These are phyloP conservation scores for Rhinocladiella similis DNA, from an alignment of 2,329 filamentous ascomycete species.

Conservation along the genomic window DNA sequence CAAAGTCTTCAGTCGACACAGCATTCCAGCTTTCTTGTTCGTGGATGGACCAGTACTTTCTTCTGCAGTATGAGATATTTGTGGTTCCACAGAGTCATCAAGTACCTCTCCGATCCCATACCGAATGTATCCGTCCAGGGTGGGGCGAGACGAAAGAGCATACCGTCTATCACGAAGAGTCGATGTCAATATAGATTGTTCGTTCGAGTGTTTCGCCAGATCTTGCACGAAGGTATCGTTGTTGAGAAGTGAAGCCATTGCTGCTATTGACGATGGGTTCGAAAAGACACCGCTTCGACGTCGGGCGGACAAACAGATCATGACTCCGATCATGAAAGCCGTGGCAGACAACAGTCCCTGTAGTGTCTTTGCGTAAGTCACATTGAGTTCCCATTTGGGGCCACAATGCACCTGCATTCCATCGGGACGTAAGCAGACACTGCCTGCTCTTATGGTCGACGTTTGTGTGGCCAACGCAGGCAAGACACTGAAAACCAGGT, in stretches of 20 bases:
- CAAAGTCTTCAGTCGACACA: not conserved
- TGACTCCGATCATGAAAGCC: slow-evolving; percentile 8
- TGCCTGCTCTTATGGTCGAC: slow-evolving; percentile 12
- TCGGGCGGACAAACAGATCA: slow-evolving; percentile 11
- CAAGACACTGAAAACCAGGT: slow-evolving; percentile 8
- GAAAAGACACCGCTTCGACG: slow-evolving; percentile 14
- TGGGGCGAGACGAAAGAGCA: not conserved
- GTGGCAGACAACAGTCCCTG: slow-evolving; percentile 8
- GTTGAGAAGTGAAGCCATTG: slow-evolving; percentile 19
- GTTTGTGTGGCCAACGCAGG: slow-evolving; percentile 11
- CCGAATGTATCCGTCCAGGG: slow-evolving; percentile 1
- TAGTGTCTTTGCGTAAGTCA: slow-evolving; percentile 4
- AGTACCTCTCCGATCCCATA: slow-evolving; percentile 12
- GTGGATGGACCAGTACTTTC: too few relatives aligned
- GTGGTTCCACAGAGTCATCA: not conserved
- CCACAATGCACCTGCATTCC: slow-evolving; percentile 5
- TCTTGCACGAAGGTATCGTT: slow-evolving; percentile 6
- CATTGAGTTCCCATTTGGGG: slow-evolving; percentile 19
- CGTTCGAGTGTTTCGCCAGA: not conserved
- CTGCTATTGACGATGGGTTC: slow-evolving; percentile 18
- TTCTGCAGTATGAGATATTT: not conserved
- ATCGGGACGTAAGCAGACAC: slow-evolving; percentile 5
- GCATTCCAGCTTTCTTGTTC: not conserved
- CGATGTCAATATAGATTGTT: slow-evolving; percentile 12
- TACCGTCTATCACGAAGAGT: too few relatives aligned